Evolutionary conservation across 2,329 filamentous ascomycete species (phyloP).

Genomic region (Fusarium anguioides): DNA sequence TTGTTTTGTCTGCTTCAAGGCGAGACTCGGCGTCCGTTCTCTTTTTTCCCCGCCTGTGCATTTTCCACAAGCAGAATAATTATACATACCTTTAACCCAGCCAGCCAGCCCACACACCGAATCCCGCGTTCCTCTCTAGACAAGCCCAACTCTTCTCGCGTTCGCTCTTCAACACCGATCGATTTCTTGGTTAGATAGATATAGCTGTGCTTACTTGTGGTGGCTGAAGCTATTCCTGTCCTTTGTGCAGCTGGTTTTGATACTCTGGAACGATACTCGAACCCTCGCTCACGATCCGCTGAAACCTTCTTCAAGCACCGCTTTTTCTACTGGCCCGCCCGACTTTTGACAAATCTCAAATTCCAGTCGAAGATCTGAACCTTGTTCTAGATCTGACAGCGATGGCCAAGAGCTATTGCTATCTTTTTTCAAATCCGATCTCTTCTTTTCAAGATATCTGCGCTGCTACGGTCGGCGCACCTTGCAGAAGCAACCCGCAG

Average conservation of each 20-base stretch:
- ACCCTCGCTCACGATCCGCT: slow-evolving; percentile 19
- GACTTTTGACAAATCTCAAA: slow-evolving; percentile 18
- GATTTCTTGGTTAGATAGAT: slow-evolving; percentile 28
- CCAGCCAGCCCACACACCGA: slow-evolving; percentile 30
- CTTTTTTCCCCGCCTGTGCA: slow-evolving; percentile 21
- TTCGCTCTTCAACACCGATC: slow-evolving; percentile 23
- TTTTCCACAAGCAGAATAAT: slow-evolving; percentile 14
- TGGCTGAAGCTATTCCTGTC: slow-evolving; percentile 17
- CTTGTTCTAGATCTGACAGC: slow-evolving; percentile 38
- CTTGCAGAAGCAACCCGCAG: slow-evolving; percentile 26
- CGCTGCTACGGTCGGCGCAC: slow-evolving; percentile 34
- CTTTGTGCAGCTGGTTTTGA: slow-evolving; percentile 19
- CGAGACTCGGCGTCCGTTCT: slow-evolving; percentile 39
- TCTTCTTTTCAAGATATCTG: slow-evolving; percentile 20
- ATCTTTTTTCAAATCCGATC: slow-evolving; percentile 16
- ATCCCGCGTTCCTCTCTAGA: slow-evolving; percentile 16
- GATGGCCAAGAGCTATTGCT: slow-evolving; percentile 43
- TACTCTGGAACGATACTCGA: slow-evolving; percentile 18
- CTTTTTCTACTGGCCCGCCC: slow-evolving; percentile 21
- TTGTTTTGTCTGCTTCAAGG: slow-evolving; percentile 37
- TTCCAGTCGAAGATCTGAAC: slow-evolving; percentile 25
- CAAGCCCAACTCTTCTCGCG: slow-evolving; percentile 29
- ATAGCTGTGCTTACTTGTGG: slow-evolving; percentile 32
- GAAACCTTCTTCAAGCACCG: slow-evolving; percentile 13
- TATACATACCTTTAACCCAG: slow-evolving; percentile 24